Conservation (phyloP, 495 filamentous ascomycete species). For the Penicilliopsis zonata region DNA sequence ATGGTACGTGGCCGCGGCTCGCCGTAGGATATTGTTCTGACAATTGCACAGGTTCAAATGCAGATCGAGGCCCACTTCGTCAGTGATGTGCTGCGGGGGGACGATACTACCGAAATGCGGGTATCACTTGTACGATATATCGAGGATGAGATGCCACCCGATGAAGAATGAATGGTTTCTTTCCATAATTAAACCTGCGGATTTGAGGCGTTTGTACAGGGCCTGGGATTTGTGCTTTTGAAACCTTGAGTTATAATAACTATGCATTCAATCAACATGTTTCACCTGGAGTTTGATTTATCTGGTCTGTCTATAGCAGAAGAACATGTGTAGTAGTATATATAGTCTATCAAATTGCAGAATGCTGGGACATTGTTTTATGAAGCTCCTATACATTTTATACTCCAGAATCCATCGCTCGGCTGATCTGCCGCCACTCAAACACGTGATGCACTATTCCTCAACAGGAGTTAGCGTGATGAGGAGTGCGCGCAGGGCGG, state of each 20-base stretch:
- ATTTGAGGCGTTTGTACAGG: slow-evolving; percentile 11
- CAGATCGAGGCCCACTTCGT: slow-evolving; percentile 96
- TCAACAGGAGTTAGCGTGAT: slow-evolving; percentile 9
- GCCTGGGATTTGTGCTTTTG: no score
- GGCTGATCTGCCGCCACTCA: slow-evolving; percentile 7
- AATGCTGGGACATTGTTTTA: no score
- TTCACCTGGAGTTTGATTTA: no score
- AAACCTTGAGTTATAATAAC: no score
- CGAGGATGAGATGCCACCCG: slow-evolving; percentile 93
- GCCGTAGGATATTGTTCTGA: slow-evolving; percentile 7
- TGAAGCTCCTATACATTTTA: no score
- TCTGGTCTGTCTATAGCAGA: no score
- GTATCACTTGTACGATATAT: slow-evolving; percentile 88
- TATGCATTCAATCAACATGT: no score
- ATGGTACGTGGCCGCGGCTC: slow-evolving; percentile 50
- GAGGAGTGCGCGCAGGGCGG: slow-evolving; percentile 13
- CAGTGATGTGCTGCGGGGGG: slow-evolving; percentile 84
- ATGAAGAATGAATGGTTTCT: slow-evolving; percentile 59
- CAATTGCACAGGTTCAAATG: slow-evolving; percentile 71
- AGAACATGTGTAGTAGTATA: no score
- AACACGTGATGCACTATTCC: slow-evolving; percentile 17
- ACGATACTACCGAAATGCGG: slow-evolving; percentile 95
- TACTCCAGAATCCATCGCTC: slow-evolving; percentile 2
- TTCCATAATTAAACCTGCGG: background rate
- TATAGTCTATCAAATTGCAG: no score